Evolutionary conservation across 2,329 filamentous ascomycete genomes (phyloP), one percentile per base, ranked within the genome.

Genomic region (Dactylellina haptotyla): DNA sequence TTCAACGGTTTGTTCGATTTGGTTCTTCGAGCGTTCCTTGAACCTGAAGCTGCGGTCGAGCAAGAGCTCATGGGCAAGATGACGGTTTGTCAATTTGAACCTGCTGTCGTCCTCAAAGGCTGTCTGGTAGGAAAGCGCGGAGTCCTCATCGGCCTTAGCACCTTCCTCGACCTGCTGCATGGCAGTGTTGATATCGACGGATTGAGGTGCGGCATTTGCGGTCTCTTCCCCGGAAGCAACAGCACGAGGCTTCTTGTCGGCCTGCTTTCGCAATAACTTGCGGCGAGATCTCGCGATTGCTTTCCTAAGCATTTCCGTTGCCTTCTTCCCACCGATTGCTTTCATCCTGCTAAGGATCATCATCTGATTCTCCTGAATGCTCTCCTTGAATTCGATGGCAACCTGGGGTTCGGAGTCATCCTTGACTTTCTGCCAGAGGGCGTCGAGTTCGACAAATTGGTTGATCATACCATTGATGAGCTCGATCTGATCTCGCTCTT

Each of bases 391-490:
- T n/a, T 92, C 87, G 16, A 87, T 87, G 0, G 90, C 87, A 1
- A 92, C 90, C 14, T 88, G 87, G 39, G 89, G 88, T 51, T 91
- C 88, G 0, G 88, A 90, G 58, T 89, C 88, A 77, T 92, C 88
- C 80, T 92, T 93, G 79, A 95, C 90, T 1, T 89, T 91, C 79
- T 93, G 90, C 84, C 90, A 90, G 51, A 94, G 94, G 34, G 89
- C 89, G 78, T 95, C 91, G 1, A 95, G 85, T 79, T 93, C 91
- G 16, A 93, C 90, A 80, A 94, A 93, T 76, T 92, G 90, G 78
- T 91, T 86, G n/a, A 94, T 85, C 91, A 95, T 93, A 63, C 92
- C 89, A 77, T 93, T 90, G 58, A 94, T 87, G 3, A 95, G 83
- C 0, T 90, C 88, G 61, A 88, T 88, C 0, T 90, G 91, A 79